Evolutionary conservation across 2,329 filamentous ascomycete genomes (phyloP).

Genomic region (Botrytis paeoniae): DNA sequence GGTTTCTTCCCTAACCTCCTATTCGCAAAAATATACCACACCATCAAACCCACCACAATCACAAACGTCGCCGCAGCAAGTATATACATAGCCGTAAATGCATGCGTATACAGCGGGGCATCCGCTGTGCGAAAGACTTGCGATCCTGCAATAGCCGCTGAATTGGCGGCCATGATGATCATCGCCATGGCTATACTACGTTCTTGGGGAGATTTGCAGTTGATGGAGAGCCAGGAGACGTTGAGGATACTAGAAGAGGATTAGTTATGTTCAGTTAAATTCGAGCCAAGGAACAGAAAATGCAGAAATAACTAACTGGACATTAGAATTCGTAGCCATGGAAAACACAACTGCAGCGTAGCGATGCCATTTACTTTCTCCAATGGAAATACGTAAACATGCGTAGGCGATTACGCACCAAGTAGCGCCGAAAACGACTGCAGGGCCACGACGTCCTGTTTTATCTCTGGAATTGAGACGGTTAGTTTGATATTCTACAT

Average conservation of each 20-base stretch:
- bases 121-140: not conserved
- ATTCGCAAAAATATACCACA: not conserved
- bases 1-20: not conserved
- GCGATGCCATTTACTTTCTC: not conserved
- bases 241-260: not conserved
- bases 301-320: not conserved
- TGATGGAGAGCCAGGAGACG: not conserved
- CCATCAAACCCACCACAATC: not conserved
- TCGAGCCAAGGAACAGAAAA: not conserved
- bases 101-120: not conserved
- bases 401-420: not conserved
- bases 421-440: not conserved
- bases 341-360: not conserved
- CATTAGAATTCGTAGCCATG: not conserved
- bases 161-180: not conserved
- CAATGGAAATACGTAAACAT: not conserved
- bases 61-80: not conserved
- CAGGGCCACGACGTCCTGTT: not conserved
- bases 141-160: not conserved
- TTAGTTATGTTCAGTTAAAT: not conserved
- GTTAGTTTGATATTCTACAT: not conserved
- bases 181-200: not conserved
- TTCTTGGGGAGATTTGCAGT: not conserved
- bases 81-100: not conserved
- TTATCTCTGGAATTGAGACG: not conserved